Base-by-base conservation (phyloP, 129 eudicot species). In the Artemisia annua region DNA sequence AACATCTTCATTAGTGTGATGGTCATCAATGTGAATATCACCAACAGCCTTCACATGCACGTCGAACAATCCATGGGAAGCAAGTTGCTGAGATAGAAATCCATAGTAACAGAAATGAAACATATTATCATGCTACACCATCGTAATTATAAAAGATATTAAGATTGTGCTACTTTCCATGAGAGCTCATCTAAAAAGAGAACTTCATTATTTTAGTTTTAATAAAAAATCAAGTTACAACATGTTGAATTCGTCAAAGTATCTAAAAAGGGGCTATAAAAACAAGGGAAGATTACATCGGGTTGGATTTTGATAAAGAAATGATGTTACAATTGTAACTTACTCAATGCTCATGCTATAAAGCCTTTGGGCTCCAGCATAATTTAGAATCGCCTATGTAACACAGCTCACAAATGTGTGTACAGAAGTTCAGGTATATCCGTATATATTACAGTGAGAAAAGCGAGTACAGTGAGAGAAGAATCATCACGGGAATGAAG, bases 11-110 rank as follows among this genome's bases (percentile, higher is more conserved):
- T 85, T 95, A 2, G 96, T 95, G 69, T 95, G 99, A 82, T 95
- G 99, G 74, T 88, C 97, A 82, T 90, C 99, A 79, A 95, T 95
- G 85, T 95, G 99, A 82, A 73, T 84, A 72, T 90, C 99, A 50
- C 99, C 99, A 70, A 83, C 87, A 71, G 99, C 99, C 80, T 84
- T 95, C 77, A 95, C 99, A 65, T 95, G 91, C 56, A 95, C 95
- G 22, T 95, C 91, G 35, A 95, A 95, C 58, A 95, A 81, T 39
- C 99, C 99, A 86, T 95, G 99, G 46, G 99, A 95, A 79, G 99
- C 97, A 79, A 95, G 88, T 91, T 95, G 99, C 97, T 91, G 78
- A 78, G 16, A 66, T 7, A 67, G 56, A 79, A 26, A 50, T 12
- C 51, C 71, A 43, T 57, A 70, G 24, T 13, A 73, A 67, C 55